Evolutionary conservation across 768 basidiomycete species (phyloP), one percentile per base, ranked within the genome.

Genomic region (Suillus subaureus): DNA sequence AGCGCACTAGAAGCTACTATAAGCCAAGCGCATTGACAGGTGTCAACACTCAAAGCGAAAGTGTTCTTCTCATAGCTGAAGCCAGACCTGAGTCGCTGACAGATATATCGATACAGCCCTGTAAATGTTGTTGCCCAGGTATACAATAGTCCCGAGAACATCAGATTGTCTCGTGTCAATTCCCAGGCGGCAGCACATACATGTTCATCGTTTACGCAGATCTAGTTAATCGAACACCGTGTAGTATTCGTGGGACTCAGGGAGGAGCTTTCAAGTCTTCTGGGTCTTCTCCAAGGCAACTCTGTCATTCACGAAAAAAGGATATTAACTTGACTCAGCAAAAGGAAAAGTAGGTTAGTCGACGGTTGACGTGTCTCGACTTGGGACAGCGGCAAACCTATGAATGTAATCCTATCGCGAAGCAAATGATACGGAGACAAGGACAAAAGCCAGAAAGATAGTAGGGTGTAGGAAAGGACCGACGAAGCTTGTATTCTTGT

Each of bases 401-500:
- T 35, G 35, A 33, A 6, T 39, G 94, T 94, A 66, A 98, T 89
- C 78, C 97, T 96, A 28, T 96, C 97, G 26, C 95, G 84, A 77
- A 99, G 82, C 4, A 99, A n/a, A n/a, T n/a, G n/a, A 85, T 5
- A 89, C 86, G 9, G 99, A 79, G 71, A 98, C 96, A 57, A 96
- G 90, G 77, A 97, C 75, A 93, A 88, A 39, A 4, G 96, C 97
- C 43, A 98, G 72, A 28, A 92, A 91, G 28, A 99, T 83, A 73
- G 16, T 94, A 92, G 1, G 97, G 96, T 5, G 94, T 11, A 35
- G 8, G 8, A 9, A 35, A 35, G 35, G 35, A 11, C 35, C 9
- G 35, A 11, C 91, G 88, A 64, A 88, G 40, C 77, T 97, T 97
- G 85, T 94, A 99, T 79, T 98, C 96, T 69, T 92, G 89, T 95